Base-by-base conservation (phyloP, 192 early-diverging fungal genomes). In the Geranomyces variabilis region DNA sequence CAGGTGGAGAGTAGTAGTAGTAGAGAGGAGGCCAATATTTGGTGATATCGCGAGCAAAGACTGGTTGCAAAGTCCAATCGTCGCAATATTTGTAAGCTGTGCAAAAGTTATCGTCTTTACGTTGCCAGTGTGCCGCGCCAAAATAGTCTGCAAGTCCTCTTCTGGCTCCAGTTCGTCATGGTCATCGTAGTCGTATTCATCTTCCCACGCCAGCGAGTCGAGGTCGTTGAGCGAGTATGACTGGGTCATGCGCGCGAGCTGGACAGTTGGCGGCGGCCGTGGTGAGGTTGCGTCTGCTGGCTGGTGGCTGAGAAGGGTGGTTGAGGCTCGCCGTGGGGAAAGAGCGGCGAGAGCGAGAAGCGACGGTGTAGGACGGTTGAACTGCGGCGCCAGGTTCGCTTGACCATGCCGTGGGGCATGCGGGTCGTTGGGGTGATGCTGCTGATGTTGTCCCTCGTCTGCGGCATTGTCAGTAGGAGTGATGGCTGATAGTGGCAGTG, bases 1-100 rank as follows among this genome's bases (percentile, higher is more conserved):
- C 90, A 94, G 75, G 68, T 92, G 84, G 4, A 94, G 76, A 41
- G 84, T 83, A 8, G 87, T 88, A 19, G 88, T 88, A 26, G 78
- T 74, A 19, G 62, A 56, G 14, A 92, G 76, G 41, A 91, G 83
- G 8, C 89, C 88, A 57, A 94, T 89, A 67, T 91, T 91, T 8
- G 86, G 84, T 49, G 88, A 87, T 46, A 94, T 73, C 63, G 75
- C 75, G 17, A 88, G 82, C 21, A 94, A 67, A n/a, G 75, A 72
- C 43, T 78, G 76, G 21, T 77, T 78, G 67, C 86, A 92, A 33
- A 92, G 74, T 31, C 87, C 87, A 63, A 92, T 84, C 69, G 69
- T 74, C 13, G 66, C 58, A 4, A 78, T 45, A 31, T 72, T 64
- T 17, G 65, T 71, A 15, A 79, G 69, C 65, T 79, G 73, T 13